A percentile compares a stretch with the other conserved stretches of the same genome.
phyloP scores from a whole-genome alignment of 805 yeast species.

The Nakazawaea populi region DNA sequence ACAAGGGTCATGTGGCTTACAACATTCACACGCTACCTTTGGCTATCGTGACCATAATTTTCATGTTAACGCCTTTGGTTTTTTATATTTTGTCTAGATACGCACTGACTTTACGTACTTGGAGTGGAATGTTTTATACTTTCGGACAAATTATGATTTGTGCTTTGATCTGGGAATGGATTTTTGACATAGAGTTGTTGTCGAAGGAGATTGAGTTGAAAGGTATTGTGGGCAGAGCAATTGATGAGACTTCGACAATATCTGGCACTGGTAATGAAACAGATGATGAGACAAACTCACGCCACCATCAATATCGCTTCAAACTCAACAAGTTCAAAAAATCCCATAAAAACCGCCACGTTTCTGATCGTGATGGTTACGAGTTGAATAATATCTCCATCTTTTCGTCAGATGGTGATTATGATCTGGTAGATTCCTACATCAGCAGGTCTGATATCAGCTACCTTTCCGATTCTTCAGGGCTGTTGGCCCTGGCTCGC shows the following conservation, averaged over 20 bases:
- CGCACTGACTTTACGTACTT: conserved; percentile 35
- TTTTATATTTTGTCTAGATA: conserved; percentile 21
- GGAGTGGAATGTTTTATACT: conserved; percentile 42
- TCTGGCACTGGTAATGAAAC: background rate
- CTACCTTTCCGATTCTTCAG: background rate
- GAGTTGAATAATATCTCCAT: conserved; percentile 1
- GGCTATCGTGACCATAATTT: conserved; percentile 33
- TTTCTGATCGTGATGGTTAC: background rate
- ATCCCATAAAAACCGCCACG: background rate
- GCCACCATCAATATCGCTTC: background rate
- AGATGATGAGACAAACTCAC: background rate
- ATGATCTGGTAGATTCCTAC: background rate
- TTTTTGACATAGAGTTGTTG: conserved; percentile 43
- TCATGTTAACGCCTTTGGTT: conserved; percentile 29
- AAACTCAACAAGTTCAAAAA: background rate
- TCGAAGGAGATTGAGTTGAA: conserved; percentile 45
- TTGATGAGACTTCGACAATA: conserved; percentile 20
- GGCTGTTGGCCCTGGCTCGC: no score
- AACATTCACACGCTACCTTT: conserved; percentile 40
- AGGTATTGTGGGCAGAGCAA: conserved; percentile 60
- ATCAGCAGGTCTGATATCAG: background rate
- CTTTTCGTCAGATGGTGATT: background rate
- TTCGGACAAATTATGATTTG: conserved; percentile 44
- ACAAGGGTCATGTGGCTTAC: conserved; percentile 31
- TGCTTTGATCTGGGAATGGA: conserved; percentile 64